These are phyloP conservation scores for Phytopythium vexans DNA, from an alignment of 352 stramenopile genomes.

Conservation along the genomic window DNA sequence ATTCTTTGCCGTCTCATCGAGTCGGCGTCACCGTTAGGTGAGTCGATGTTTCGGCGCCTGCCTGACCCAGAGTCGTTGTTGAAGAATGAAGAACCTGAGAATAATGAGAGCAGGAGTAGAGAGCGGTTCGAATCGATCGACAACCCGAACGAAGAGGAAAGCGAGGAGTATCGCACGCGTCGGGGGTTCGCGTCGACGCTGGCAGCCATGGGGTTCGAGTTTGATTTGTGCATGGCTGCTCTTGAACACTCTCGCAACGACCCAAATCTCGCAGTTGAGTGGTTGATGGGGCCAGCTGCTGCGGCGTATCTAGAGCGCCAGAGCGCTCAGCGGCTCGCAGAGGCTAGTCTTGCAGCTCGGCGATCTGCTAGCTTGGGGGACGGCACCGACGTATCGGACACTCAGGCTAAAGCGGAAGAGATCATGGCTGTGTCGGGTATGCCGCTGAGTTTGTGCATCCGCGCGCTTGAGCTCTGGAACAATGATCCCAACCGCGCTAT, in stretches of 20 bases:
- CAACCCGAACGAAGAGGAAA: constrained; percentile 72
- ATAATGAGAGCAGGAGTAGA: background rate
- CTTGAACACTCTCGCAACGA: constrained; percentile 81
- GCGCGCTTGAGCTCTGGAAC: constrained; percentile 73
- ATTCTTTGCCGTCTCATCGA: constrained; percentile 85
- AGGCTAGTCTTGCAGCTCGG: constrained; percentile 35
- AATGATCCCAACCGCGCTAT: constrained; percentile 82
- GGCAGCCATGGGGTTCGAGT: constrained; percentile 86
- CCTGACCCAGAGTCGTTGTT: constrained; percentile 43
- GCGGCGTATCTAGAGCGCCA: constrained; percentile 72
- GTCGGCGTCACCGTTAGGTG: constrained; percentile 69
- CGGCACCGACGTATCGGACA: constrained; percentile 15
- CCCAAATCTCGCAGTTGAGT: constrained; percentile 81
- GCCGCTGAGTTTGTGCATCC: constrained; percentile 55
- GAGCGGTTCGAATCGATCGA: constrained; percentile 29
- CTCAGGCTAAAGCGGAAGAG: constrained; percentile 68
- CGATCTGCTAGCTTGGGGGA: constrained; percentile 11
- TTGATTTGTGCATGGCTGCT: constrained; percentile 84
- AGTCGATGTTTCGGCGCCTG: constrained; percentile 75
- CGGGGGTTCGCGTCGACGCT: constrained; percentile 79
- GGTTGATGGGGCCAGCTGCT: constrained; percentile 78
- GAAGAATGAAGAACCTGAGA: background rate
- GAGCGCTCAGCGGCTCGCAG: constrained; percentile 48
- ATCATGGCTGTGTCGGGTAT: constrained; percentile 76
- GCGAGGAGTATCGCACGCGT: constrained; percentile 62